Percentiles rank a stretch among this genome's conserved stretches.
These are phyloP conservation scores for Cercophora newfieldiana DNA, from an alignment of 495 filamentous ascomycete genomes.

Conservation along the genomic window DNA sequence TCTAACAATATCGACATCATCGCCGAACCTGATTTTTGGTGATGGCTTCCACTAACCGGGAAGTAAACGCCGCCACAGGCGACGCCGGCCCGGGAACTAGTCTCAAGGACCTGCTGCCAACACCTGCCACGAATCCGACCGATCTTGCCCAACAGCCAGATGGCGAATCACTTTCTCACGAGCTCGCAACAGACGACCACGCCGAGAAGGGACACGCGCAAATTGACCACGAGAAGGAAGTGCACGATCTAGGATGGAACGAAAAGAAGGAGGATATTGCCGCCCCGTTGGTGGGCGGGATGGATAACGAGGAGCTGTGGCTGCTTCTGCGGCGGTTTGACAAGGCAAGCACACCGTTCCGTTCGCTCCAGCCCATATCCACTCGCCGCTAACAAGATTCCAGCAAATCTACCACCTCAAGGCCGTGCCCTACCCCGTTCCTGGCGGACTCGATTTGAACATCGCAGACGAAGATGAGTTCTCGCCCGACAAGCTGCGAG, in stretches of 20 bases:
- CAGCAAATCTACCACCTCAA: constrained; percentile 91
- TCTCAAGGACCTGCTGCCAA: constrained; percentile 37
- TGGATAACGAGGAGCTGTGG: constrained; percentile 86
- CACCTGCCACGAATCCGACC: constrained; percentile 35
- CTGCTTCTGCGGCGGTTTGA: constrained; percentile 78
- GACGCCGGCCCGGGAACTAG: constrained; percentile 29
- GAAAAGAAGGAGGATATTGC: constrained; percentile 58
- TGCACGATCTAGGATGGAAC: constrained; percentile 75
- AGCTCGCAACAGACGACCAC: constrained; percentile 35
- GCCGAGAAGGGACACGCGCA: constrained; percentile 39
- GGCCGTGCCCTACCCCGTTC: constrained; percentile 52
- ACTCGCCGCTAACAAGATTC: background rate
- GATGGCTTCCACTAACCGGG: constrained; percentile 13
- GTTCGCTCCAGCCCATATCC: background rate
- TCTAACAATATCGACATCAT: background rate
- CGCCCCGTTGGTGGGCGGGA: constrained; percentile 64
- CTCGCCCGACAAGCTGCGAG: constrained; percentile 80
- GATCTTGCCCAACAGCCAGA: constrained; percentile 22
- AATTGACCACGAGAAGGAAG: constrained; percentile 42
- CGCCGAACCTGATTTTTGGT: background rate
- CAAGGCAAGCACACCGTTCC: constrained; percentile 55
- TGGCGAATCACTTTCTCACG: constrained; percentile 39
- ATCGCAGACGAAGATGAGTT: constrained; percentile 82
- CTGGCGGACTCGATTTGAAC: constrained; percentile 71
- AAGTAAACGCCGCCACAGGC: constrained; percentile 19